These are phyloP conservation scores for Phalaenopsis aphrodite DNA, from an alignment of 106 monocot genomes.

Conservation along the genomic window DNA sequence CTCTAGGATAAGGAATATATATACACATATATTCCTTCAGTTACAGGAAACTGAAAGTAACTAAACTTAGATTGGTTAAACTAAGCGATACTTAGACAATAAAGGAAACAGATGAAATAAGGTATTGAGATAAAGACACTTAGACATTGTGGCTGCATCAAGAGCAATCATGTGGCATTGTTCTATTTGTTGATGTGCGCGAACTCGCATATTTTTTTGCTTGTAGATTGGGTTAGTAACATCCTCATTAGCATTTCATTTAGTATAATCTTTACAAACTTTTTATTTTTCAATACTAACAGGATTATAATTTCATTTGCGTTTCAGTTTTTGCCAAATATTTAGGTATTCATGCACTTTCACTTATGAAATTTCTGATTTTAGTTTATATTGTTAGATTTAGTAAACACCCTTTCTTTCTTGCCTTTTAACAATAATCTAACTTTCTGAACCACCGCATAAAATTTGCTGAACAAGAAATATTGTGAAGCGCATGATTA, in stretches of 20 bases:
- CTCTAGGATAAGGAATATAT: too few relatives aligned
- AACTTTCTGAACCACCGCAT: background rate
- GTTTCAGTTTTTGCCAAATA: background rate
- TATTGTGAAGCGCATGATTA: background rate
- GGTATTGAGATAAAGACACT: too few relatives aligned
- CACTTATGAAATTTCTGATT: background rate
- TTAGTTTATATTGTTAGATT: background rate
- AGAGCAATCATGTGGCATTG: background rate
- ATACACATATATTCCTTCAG: too few relatives aligned
- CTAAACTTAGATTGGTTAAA: too few relatives aligned
- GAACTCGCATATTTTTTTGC: background rate
- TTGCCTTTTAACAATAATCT: background rate
- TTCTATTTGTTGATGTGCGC: background rate
- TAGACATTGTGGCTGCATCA: background rate
- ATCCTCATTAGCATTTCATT: background rate
- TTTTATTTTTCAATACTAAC: background rate
- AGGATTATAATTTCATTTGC: background rate
- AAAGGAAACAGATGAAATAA: too few relatives aligned
- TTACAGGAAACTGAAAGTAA: too few relatives aligned
- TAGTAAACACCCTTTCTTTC: background rate
- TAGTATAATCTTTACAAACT: background rate
- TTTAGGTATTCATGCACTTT: background rate
- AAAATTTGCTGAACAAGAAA: background rate
- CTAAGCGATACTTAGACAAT: too few relatives aligned
- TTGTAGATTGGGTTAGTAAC: background rate